Conservation (phyloP, 768 basidiomycete species). For the Mycena sanguinolenta region DNA sequence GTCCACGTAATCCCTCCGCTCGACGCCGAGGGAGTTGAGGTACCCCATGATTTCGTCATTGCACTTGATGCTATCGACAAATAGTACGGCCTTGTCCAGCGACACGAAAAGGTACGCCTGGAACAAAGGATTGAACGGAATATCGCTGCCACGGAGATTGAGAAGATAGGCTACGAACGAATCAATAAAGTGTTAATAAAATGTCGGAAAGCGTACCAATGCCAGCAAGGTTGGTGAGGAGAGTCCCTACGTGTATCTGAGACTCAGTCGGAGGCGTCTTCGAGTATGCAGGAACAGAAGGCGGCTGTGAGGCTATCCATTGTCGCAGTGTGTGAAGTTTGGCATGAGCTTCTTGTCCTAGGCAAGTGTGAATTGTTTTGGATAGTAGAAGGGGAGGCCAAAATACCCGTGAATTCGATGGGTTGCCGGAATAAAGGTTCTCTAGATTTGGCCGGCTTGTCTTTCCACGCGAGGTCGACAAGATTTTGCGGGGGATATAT, state of each 20-base stretch:
- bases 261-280: constrained; percentile 70
- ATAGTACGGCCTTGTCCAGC: constrained; percentile 72
- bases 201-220: constrained; percentile 59
- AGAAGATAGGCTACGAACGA: constrained; percentile 78
- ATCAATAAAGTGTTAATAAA: constrained; percentile 23
- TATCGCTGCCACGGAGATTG: constrained; percentile 91
- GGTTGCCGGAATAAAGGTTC: constrained; percentile 77
- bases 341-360: constrained; percentile 69
- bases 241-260: constrained; percentile 76
- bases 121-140: constrained; percentile 94
- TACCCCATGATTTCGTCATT: constrained; percentile 70
- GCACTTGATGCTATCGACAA: constrained; percentile 80
- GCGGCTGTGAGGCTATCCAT: constrained; percentile 76
- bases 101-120: constrained; percentile 87
- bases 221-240: constrained; percentile 76
- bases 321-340: constrained; percentile 81
- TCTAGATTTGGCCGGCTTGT: constrained; percentile 78
- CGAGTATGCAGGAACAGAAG: constrained; percentile 72
- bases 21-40: constrained; percentile 67
- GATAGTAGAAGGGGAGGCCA: background rate
- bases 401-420: constrained; percentile 74
- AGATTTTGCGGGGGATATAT: constrained; percentile 88
- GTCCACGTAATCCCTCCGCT: constrained; percentile 77
- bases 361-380: constrained; percentile 9
- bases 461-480: constrained; percentile 85